These are phyloP conservation scores for Suillus plorans DNA, from an alignment of 768 basidiomycete genomes.

Conservation along the genomic window DNA sequence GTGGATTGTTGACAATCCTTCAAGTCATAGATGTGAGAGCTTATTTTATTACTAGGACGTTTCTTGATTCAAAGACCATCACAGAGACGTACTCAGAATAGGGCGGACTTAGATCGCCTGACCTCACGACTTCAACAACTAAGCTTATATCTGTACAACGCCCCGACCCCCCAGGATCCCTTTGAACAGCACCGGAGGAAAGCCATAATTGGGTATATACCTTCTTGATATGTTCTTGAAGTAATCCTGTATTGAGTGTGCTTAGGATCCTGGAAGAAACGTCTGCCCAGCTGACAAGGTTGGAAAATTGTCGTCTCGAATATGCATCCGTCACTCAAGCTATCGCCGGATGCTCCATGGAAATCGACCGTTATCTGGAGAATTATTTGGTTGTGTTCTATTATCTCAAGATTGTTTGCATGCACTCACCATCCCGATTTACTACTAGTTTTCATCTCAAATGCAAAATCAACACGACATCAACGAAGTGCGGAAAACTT, in stretches of 20 bases:
- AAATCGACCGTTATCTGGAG: not conserved
- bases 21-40: not conserved
- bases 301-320: not conserved
- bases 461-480: not conserved
- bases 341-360: not conserved
- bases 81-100: not conserved
- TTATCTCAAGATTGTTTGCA: not conserved
- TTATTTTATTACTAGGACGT: not conserved
- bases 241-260: too few relatives aligned
- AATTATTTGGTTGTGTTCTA: not conserved
- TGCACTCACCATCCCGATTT: not conserved
- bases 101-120: not conserved
- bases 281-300: not conserved
- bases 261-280: not conserved
- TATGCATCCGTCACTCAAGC: not conserved
- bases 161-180: not conserved
- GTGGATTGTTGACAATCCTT: not conserved
- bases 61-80: not conserved
- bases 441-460: not conserved
- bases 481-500: too few relatives aligned
- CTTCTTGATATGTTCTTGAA: not conserved
- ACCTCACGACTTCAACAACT: not conserved
- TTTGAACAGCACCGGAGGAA: not conserved
- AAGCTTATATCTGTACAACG: not conserved
- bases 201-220: constrained; percentile 3